Evolutionary conservation across 2,329 filamentous ascomycete species (phyloP).

Genomic region (Aureobasidium sp.): DNA sequence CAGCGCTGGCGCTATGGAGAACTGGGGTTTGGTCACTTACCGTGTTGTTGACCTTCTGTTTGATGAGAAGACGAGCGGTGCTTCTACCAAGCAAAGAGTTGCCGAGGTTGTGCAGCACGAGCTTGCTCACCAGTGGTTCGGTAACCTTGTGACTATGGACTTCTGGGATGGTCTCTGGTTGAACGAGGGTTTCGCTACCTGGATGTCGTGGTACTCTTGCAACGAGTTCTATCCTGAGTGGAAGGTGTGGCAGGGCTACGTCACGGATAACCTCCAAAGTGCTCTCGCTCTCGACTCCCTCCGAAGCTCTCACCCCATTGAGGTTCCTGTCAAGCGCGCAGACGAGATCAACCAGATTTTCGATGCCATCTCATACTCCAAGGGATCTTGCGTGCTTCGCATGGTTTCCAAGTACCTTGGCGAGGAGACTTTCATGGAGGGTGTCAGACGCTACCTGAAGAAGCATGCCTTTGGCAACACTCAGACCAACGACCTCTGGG

Average conservation of each 20-base stretch:
- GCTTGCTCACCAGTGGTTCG: conserved; percentile 96
- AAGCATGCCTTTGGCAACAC: conserved; percentile 97
- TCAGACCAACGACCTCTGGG: conserved; percentile 83
- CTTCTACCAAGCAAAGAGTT: conserved; percentile 82
- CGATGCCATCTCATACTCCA: conserved; percentile 94
- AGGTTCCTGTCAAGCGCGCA: conserved; percentile 89
- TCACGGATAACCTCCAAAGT: conserved; percentile 83
- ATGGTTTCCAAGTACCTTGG: conserved; percentile 97
- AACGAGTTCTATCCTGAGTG: conserved; percentile 95
- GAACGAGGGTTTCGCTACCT: conserved; percentile 86
- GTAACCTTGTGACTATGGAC: conserved; percentile 95
- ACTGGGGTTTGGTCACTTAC: conserved; percentile 95
- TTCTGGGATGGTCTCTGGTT: conserved; percentile 93
- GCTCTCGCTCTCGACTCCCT: conserved; percentile 83
- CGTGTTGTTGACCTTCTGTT: conserved; percentile 83
- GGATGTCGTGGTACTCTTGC: conserved; percentile 92
- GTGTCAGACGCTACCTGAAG: conserved; percentile 82
- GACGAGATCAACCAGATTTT: conserved; percentile 98
- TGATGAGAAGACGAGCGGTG: conserved; percentile 85
- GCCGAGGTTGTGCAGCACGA: conserved; percentile 96
- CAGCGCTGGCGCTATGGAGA: conserved; percentile 94
- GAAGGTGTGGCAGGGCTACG: conserved; percentile 96
- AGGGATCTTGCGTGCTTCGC: conserved; percentile 88
- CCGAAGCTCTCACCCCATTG: conserved; percentile 90
- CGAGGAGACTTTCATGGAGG: conserved; percentile 87